These are phyloP conservation scores for Tricholoma saponaceum DNA, from an alignment of 768 basidiomycete species.

Conservation along the genomic window DNA sequence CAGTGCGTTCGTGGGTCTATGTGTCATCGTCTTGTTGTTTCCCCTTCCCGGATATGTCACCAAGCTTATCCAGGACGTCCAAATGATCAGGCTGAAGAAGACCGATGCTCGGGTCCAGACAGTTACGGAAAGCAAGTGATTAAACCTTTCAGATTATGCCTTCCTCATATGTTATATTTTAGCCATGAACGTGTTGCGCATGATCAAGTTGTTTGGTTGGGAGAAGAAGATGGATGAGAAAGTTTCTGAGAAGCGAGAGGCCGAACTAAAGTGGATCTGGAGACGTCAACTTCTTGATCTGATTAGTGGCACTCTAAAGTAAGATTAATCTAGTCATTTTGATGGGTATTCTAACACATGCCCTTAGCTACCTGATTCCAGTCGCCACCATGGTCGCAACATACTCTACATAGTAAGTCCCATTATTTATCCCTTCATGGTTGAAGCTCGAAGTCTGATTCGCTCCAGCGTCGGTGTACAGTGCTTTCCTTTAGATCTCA, in stretches of 20 bases:
- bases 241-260: conserved; percentile 54
- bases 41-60: conserved; percentile 58
- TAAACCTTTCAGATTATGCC: conserved; percentile 9
- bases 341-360: neutral
- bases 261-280: conserved; percentile 54
- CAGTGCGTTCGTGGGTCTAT: conserved; percentile 58
- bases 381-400: conserved; percentile 63
- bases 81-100: conserved; percentile 47
- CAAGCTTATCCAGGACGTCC: conserved; percentile 41
- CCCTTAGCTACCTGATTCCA: conserved; percentile 52
- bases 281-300: conserved; percentile 49
- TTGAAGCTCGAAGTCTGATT: neutral
- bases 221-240: conserved; percentile 51
- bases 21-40: conserved; percentile 44
- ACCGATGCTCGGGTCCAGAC: conserved; percentile 56
- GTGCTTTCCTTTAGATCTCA: neutral
- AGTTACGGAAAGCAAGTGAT: conserved; percentile 52
- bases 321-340: conserved; percentile 9
- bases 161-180: conserved; percentile 17
- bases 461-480: conserved; percentile 7
- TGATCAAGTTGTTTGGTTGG: conserved; percentile 73
- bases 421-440: neutral
- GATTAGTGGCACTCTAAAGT: conserved; percentile 41
- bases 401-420: conserved; percentile 52
- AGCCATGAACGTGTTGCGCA: conserved; percentile 57